Evolutionary conservation across 257 asterid genomes (phyloP), one percentile per base, ranked within the genome.

Genomic region (Gynochthodes officinalis): DNA sequence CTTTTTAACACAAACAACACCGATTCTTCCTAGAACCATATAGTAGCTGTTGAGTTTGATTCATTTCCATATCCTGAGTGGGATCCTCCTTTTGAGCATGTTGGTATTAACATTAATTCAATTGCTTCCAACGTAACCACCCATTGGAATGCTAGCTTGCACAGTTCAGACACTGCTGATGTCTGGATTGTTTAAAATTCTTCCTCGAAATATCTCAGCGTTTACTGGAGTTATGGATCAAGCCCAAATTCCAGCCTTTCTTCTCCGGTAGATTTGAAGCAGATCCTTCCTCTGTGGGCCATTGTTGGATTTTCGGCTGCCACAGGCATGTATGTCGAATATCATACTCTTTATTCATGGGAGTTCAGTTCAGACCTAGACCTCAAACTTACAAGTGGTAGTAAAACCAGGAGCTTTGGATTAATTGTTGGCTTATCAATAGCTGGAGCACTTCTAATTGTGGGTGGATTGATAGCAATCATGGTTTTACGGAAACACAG

Each of bases 281-380:
- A 77, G 25, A 46, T 74, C 75, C 75, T 83, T 59, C 80, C 82
- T 40, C 69, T 70, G n/a, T 74, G 84, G 82, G 75, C 67, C 18
- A 71, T 67, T 0, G 54, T 70, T 1, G 86, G 84, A 16, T 77
- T 83, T 72, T 83, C 86, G 50, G 86, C 82, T 74, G 82, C 84
- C 32, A 80, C 86, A 0, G 86, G 84, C 3, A 0, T 0, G n/a
- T 1, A 67, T 28, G 69, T 55, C 2, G 84, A 80, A 65, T 13
- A 73, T 2, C 80, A 77, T 14, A 49, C 7, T 9, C 81, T 83
- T 40, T 70, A 50, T 64, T 80, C 71, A 0, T 82, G 84, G 84
- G 84, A 77, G 2, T 79, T 79, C 67, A 70, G 43, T 39, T 83
- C 86, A 1, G 80, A 54, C 69, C 82, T 80, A 1, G 75, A 71